phyloP scores from a whole-genome alignment of 495 filamentous ascomycete genomes.

The Penicillium coffeae region DNA sequence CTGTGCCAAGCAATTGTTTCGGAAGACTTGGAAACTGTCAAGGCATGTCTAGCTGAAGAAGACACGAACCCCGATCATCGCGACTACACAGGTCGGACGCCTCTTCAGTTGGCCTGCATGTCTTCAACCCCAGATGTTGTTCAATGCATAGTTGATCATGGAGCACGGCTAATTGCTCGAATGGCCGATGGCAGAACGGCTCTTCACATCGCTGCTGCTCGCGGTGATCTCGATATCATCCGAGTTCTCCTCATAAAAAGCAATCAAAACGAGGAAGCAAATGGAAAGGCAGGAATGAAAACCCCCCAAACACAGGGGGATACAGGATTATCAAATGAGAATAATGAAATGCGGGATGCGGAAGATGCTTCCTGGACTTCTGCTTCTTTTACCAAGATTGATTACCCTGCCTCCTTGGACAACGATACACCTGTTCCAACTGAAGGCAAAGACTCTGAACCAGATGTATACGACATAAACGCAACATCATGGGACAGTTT shows the following conservation, averaged over 20 bases:
- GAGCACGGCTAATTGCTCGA: conserved; percentile 66
- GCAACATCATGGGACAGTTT: conserved; percentile 70
- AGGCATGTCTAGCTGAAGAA: conserved; percentile 62
- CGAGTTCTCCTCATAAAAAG: conserved; percentile 66
- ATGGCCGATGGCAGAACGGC: conserved; percentile 75
- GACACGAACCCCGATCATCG: conserved; percentile 57
- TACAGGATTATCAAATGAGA: not conserved
- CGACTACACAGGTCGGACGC: conserved; percentile 78
- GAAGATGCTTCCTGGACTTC: conserved; percentile 42
- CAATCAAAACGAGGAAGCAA: conserved; percentile 59
- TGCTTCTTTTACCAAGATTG: conserved; percentile 66
- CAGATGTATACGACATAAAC: conserved; percentile 76
- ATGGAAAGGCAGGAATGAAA: conserved; percentile 3
- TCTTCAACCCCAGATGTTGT: conserved; percentile 64
- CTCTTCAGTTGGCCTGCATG: conserved; percentile 70
- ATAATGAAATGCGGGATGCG: conserved; percentile 23
- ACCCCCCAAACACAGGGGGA: not conserved
- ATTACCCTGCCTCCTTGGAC: conserved; percentile 30
- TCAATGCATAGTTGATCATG: conserved; percentile 63
- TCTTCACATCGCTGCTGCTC: conserved; percentile 69
- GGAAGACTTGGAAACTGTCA: conserved; percentile 66
- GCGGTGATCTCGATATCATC: conserved; percentile 65
- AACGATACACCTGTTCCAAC: conserved; percentile 25
- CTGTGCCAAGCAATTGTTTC: conserved; percentile 76
- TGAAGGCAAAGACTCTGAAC: conserved; percentile 59